These are phyloP conservation scores for Arachnopeziza araneosa DNA, from an alignment of 2,329 filamentous ascomycete species.

Conservation along the genomic window DNA sequence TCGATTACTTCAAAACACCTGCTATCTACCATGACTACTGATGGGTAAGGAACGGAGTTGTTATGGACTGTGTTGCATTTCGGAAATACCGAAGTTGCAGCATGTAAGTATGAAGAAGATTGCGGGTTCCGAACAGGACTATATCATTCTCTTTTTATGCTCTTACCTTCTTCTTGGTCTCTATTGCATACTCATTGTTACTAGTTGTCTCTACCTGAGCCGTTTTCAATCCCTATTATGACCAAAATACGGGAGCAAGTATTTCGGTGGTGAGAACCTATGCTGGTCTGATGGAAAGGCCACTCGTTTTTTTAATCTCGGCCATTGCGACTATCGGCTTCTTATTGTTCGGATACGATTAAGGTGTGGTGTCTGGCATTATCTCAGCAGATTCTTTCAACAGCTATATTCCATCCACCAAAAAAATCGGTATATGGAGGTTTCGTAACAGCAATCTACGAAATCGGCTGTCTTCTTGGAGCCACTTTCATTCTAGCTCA, in stretches of 20 bases:
- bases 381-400: constrained; percentile 67
- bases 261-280: constrained; percentile 34
- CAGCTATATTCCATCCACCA: constrained; percentile 75
- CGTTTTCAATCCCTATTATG: neutral
- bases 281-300: constrained; percentile 60
- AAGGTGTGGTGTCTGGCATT: constrained; percentile 77
- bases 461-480: constrained; percentile 48
- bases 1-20: neutral
- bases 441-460: constrained; percentile 53
- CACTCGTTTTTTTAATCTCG: constrained; percentile 64
- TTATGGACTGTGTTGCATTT: no score
- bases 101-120: neutral
- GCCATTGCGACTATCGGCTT: constrained; percentile 71
- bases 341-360: constrained; percentile 84
- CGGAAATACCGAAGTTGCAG: neutral
- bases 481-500: constrained; percentile 42
- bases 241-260: constrained; percentile 1
- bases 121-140: neutral
- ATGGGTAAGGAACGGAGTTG: neutral
- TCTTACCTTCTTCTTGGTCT: neutral
- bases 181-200: neutral
- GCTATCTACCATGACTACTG: neutral
- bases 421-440: constrained; percentile 27
- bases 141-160: neutral
- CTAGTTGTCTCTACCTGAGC: neutral